phyloP scores from a whole-genome alignment of 2,329 filamentous ascomycete species.

The Claviceps digitariae region DNA sequence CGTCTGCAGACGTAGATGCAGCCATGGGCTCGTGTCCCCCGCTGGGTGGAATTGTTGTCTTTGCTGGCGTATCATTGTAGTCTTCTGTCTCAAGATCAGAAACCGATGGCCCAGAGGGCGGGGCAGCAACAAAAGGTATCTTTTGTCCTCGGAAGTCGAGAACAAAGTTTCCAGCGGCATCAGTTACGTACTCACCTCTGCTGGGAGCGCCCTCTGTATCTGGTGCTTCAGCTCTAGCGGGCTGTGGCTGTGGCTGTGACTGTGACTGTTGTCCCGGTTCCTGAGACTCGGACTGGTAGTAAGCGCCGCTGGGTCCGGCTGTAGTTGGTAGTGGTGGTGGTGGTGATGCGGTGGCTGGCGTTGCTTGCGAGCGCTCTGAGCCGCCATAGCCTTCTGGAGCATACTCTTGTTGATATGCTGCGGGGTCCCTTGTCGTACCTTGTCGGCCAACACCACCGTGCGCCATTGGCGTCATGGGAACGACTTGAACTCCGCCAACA shows the following conservation, averaged over 20 bases:
- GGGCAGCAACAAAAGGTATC: constrained; percentile 34
- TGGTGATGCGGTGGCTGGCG: constrained; percentile 19
- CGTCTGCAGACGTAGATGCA: constrained; percentile 10
- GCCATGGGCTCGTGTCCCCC: constrained; percentile 20
- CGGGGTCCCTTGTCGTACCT: constrained; percentile 27
- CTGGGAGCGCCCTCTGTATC: constrained; percentile 55
- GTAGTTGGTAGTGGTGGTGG: constrained; percentile 14
- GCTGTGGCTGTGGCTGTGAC: constrained; percentile 6
- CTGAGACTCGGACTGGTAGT: constrained; percentile 12
- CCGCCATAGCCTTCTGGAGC: constrained; percentile 18
- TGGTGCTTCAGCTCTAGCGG: constrained; percentile 24
- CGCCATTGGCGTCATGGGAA: constrained; percentile 58
- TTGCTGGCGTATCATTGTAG: constrained; percentile 43
- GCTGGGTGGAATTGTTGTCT: constrained; percentile 28
- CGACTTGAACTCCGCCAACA: constrained; percentile 86
- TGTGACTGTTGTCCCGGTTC: background rate
- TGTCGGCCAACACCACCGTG: constrained; percentile 47
- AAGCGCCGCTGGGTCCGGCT: constrained; percentile 12
- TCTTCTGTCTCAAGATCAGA: constrained; percentile 43
- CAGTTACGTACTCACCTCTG: constrained; percentile 59
- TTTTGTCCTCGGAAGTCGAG: constrained; percentile 47
- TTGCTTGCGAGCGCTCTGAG: constrained; percentile 26
- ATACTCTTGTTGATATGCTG: constrained; percentile 17
- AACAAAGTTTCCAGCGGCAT: constrained; percentile 46
- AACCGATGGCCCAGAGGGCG: constrained; percentile 29